Base-by-base conservation (phyloP, 768 basidiomycete species). In the Phaffia tasmanica region DNA sequence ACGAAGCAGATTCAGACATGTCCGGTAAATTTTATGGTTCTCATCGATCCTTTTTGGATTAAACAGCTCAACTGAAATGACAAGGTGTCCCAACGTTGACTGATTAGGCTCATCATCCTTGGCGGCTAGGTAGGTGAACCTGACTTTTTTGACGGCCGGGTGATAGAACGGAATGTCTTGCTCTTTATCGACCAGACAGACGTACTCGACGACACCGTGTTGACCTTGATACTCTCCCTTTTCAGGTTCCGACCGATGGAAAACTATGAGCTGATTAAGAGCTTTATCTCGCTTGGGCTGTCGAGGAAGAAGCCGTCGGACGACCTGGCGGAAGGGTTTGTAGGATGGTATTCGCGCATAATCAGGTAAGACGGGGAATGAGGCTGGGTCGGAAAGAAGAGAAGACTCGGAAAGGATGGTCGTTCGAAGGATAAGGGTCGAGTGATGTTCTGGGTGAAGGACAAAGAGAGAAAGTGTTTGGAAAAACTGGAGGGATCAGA, bases 381-480 rank as follows among this genome's bases (percentile, higher is more conserved):
- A 59, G 50, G 32, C 74, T 70, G 55, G 84, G 81, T 48, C 42
- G 29, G 58, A 32, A 21, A 65, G 54, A 54, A 56, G 47, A 30
- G 49, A 58, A 23, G 42, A 49, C 47, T 67, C 68, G 7, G 74
- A 73, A 23, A 87, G 58, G 3, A 81, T 82, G 49, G 94, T 88
- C 0, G 91, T 87, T 1, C 93, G 83, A 21, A 97, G 78, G 65
- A 97, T 94, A 30, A 94, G 81, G 0, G 88, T 87, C 0, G 89
- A 90, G 73, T 93, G 94, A 74, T 89, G 89, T 73, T 97, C 93
- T 7, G 93, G 93, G 73, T 94, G 90, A 48, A 87, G 82, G 8
- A 91, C 79, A 21, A 94, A 79, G 69, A 89, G 86, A 29, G 81
- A 82, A 42, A 86, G 75, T 0, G 87, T 88, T 0, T 75, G 73